Evolutionary conservation across 495 filamentous ascomycete species (phyloP), one percentile per base, ranked within the genome.

Genomic region (Daldinia grandis): DNA sequence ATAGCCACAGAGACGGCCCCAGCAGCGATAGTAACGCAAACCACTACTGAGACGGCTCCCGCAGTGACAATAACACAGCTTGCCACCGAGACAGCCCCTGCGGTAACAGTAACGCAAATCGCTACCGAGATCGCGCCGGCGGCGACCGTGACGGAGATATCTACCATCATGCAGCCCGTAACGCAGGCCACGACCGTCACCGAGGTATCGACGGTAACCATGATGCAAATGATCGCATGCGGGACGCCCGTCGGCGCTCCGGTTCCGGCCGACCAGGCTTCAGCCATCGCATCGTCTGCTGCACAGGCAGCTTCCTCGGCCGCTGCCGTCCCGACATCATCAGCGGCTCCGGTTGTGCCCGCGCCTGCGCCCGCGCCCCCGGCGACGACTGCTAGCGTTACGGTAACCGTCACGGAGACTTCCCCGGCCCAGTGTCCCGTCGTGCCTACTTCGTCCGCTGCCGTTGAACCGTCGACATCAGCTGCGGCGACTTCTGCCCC

Each of bases 71-170:
- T 76, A 5, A 76, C 73, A 5, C 55, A 75, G 25, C 0, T 67
- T 21, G 40, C 56, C 37, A 68, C 65, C 30, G 30, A 81, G 63
- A 83, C 81, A 3, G 80, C 78, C 1, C 70, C 79, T 17, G 76
- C 78, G 14, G 74, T 73, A 8, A 83, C 79, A 25, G 64, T 76
- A 5, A 76, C 73, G 9, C 59, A 75, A 27, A 0, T 68, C 21
- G 42, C 58, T 33, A 68, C 66, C 24, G 31, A 37, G 35, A 37
- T 12, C 10, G 35, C 37, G 1, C 37, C 37, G 4, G 37, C 37
- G 12, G 37, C 15, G 5, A 38, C 37, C 1, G 17, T 44, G 2
- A 47, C 42, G 3, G 17, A 47, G 8, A 5, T 47, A 10, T 21
- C 19, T 24, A 47, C 42, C 8, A 21, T 35, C 3, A 35, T 35